Conservation (phyloP, 164 flowering plant genomes). For the Cinnamomum chago region DNA sequence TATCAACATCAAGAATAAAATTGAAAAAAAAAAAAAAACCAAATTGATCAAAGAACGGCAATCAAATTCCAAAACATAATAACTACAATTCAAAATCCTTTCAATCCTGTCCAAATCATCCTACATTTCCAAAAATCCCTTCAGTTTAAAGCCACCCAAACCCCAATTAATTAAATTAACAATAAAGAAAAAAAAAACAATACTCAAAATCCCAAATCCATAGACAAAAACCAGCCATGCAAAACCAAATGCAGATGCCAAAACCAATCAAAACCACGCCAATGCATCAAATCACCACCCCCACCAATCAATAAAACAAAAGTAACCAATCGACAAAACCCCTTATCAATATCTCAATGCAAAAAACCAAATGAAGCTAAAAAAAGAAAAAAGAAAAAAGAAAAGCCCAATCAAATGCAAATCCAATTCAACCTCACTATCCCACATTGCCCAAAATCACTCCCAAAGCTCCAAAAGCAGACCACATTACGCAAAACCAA, state of each 20-base stretch:
- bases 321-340: no score
- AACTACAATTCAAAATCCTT: not conserved
- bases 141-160: not conserved
- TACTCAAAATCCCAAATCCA: not conserved
- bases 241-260: not conserved
- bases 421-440: not conserved
- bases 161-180: no score
- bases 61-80: not conserved
- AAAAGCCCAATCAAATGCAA: not conserved
- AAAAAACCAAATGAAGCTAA: not conserved
- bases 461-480: not conserved
- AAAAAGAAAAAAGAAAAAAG: no score
- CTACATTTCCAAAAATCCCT: constrained; percentile 25
- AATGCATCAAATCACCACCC: not conserved
- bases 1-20: not conserved
- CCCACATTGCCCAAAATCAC: constrained; percentile 1
- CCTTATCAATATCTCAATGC: not conserved
- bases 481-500: not conserved
- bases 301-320: not conserved
- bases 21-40: not conserved
- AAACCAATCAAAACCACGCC: not conserved
- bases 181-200: not conserved
- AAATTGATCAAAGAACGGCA: not conserved
- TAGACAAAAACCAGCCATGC: constrained; percentile 2
- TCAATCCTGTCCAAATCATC: constrained; percentile 3